Conservation (phyloP, 2,329 filamentous ascomycete genomes). For the Fusarium sp. region DNA sequence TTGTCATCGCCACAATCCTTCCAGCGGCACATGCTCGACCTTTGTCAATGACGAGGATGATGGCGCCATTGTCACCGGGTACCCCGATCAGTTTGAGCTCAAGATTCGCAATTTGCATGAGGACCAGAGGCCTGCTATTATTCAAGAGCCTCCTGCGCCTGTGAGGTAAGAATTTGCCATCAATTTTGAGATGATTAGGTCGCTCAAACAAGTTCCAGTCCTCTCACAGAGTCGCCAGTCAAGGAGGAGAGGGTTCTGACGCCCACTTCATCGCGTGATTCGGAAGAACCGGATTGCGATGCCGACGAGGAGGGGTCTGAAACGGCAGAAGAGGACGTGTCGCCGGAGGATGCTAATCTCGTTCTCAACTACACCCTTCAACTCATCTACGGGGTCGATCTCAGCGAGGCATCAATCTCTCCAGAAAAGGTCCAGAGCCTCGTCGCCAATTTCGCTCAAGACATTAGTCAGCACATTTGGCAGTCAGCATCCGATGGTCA, state of each 20-base stretch:
- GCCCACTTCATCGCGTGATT: slow-evolving; percentile 27
- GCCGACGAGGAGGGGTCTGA: slow-evolving; percentile 34
- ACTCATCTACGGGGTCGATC: slow-evolving; percentile 53
- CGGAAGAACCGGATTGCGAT: slow-evolving; percentile 12
- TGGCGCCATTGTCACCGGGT: slow-evolving; percentile 41
- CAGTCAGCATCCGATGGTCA: slow-evolving; percentile 46
- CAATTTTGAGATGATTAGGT: neutral
- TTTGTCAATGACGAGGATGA: slow-evolving; percentile 55
- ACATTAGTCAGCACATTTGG: slow-evolving; percentile 51
- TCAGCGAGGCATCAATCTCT: slow-evolving; percentile 49
- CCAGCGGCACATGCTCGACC: slow-evolving; percentile 53
- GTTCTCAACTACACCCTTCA: slow-evolving; percentile 54
- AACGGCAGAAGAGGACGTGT: slow-evolving; percentile 46
- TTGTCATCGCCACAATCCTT: slow-evolving; percentile 50
- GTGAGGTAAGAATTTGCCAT: slow-evolving; percentile 20
- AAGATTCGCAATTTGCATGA: slow-evolving; percentile 39
- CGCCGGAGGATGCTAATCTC: slow-evolving; percentile 50
- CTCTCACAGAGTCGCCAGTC: slow-evolving; percentile 30
- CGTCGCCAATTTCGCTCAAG: slow-evolving; percentile 50
- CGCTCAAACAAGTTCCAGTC: slow-evolving; percentile 27
- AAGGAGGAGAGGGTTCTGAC: slow-evolving; percentile 39
- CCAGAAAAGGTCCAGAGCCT: slow-evolving; percentile 46
- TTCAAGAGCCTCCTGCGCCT: slow-evolving; percentile 22
- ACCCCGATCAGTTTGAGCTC: slow-evolving; percentile 42
- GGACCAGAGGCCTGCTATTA: neutral